These are phyloP conservation scores for Blumeria graminis DNA, from an alignment of 2,329 filamentous ascomycete species.

Conservation along the genomic window DNA sequence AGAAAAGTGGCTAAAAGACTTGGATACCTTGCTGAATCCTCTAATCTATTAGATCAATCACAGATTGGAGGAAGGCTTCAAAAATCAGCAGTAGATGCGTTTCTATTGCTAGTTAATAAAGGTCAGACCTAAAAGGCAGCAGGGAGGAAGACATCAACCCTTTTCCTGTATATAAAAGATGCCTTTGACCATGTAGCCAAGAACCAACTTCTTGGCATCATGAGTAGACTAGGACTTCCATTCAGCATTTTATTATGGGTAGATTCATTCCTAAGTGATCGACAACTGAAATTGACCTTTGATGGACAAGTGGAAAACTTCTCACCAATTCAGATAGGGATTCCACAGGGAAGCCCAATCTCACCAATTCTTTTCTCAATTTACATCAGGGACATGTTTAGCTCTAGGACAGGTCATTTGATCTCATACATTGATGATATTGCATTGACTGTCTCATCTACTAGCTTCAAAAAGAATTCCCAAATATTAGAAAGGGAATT, in stretches of 20 bases:
- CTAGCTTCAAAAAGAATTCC: not conserved
- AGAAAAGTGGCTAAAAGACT: not conserved
- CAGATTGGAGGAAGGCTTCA: not conserved
- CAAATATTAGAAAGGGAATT: not conserved
- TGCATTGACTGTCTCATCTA: not conserved
- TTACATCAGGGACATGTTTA: not conserved
- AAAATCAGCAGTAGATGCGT: not conserved
- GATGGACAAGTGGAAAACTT: not conserved
- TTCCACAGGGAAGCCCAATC: not conserved
- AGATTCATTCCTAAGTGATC: not conserved
- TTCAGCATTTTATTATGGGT: not conserved
- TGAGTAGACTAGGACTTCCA: not conserved
- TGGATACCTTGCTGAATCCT: not conserved
- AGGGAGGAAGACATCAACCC: not conserved
- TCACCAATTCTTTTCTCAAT: not conserved
- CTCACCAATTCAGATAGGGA: not conserved
- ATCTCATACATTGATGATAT: not conserved
- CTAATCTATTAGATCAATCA: not conserved
- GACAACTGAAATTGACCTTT: not conserved
- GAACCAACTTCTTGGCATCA: not conserved
- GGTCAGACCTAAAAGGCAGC: not conserved
- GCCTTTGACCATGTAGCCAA: not conserved
- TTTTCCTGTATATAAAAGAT: not conserved
- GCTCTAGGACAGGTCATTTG: not conserved
- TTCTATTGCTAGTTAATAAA: not conserved